Conservation (phyloP, 2,329 filamentous ascomycete genomes). For the Trichoderma aggressivum region DNA sequence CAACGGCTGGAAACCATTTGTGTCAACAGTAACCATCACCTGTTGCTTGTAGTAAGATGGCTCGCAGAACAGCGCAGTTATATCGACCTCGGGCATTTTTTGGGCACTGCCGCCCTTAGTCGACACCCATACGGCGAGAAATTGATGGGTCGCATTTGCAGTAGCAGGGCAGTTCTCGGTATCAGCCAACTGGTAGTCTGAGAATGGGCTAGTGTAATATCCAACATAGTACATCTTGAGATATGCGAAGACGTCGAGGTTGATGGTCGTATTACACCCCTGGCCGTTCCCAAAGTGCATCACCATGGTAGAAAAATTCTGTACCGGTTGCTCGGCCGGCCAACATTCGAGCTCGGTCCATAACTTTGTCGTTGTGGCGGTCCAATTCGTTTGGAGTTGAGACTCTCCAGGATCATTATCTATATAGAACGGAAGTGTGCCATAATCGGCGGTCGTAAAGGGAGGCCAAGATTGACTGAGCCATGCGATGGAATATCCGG, state of each 20-base stretch:
- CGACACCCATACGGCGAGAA: not conserved
- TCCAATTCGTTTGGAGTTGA: constrained; percentile 26
- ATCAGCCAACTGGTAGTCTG: not conserved
- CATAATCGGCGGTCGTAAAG: constrained; percentile 43
- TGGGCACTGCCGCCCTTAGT: too few species aligned
- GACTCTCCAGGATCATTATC: not conserved
- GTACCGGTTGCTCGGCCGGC: constrained; percentile 26
- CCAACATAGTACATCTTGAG: too few species aligned
- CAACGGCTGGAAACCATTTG: not conserved
- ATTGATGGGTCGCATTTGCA: not conserved
- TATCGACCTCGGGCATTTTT: constrained; percentile 21
- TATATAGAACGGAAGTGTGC: constrained; percentile 40
- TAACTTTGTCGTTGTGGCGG: constrained; percentile 29
- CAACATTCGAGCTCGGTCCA: constrained; percentile 40
- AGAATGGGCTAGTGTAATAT: not conserved
- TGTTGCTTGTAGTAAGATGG: constrained; percentile 12
- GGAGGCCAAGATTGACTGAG: constrained; percentile 42
- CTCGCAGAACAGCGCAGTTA: constrained; percentile 25
- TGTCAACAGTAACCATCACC: not conserved
- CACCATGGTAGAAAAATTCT: not conserved
- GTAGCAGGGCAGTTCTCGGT: constrained; percentile 29
- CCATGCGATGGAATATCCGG: constrained; percentile 44
- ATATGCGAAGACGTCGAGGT: not conserved
- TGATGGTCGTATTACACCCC: constrained; percentile 32
- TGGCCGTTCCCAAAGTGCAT: constrained; percentile 35